These are phyloP conservation scores for Urochloa ruziziensis DNA, from an alignment of 176 grass and related monocot genomes.

Conservation along the genomic window DNA sequence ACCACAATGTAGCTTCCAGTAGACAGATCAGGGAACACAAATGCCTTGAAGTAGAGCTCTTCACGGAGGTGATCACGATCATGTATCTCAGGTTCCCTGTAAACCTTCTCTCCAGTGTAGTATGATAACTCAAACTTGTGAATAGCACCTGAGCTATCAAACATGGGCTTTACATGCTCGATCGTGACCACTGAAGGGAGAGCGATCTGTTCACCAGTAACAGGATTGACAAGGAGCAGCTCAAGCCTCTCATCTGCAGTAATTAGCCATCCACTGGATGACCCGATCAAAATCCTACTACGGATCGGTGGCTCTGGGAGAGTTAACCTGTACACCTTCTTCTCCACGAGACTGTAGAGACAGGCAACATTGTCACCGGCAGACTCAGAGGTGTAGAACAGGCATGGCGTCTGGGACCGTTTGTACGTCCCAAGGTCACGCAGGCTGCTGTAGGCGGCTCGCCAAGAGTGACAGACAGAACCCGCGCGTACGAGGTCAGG, in stretches of 20 bases:
- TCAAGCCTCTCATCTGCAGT: neutral
- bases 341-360: neutral
- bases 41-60: neutral
- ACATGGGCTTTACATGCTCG: neutral
- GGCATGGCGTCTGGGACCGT: neutral
- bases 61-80: neutral
- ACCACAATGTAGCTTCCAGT: constrained; percentile 13
- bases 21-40: neutral
- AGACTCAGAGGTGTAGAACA: neutral
- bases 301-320: neutral
- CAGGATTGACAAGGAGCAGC: neutral
- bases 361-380: neutral
- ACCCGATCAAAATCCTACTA: neutral
- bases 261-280: neutral
- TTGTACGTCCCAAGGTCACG: neutral
- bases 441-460: neutral
- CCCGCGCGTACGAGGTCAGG: neutral
- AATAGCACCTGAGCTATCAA: neutral
- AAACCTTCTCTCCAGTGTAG: neutral
- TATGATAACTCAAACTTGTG: neutral
- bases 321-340: neutral
- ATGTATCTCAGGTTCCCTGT: neutral
- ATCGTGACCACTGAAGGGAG: neutral
- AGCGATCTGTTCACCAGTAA: neutral
- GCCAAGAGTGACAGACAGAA: neutral